phyloP scores from a whole-genome alignment of 2,329 filamentous ascomycete genomes.

The Stemphylium lycopersici region DNA sequence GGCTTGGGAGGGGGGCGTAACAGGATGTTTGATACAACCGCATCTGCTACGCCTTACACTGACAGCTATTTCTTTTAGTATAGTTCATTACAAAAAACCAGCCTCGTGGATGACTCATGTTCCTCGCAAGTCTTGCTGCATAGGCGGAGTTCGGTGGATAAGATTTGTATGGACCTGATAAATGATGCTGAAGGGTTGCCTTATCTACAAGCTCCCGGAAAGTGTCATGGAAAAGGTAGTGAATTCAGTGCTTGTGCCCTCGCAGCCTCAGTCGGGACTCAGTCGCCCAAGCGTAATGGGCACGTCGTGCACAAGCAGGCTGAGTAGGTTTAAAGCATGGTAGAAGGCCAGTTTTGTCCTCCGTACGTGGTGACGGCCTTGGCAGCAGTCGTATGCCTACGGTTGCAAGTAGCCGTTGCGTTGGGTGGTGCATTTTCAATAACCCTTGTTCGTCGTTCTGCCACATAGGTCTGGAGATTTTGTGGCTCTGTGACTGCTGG shows the following conservation, averaged over 20 bases:
- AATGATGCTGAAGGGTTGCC: background rate
- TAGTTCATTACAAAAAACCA: background rate
- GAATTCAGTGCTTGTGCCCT: constrained; percentile 8
- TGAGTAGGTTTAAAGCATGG: background rate
- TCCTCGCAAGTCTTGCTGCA: background rate
- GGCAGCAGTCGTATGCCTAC: constrained; percentile 1
- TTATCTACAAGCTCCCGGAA: constrained; percentile 1
- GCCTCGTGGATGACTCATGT: background rate
- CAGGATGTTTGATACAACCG: too few relatives aligned
- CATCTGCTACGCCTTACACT: background rate
- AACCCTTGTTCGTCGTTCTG: constrained; percentile 2
- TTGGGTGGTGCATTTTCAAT: constrained; percentile 1
- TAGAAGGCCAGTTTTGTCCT: background rate
- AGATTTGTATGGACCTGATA: background rate
- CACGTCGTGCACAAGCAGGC: constrained; percentile 6
- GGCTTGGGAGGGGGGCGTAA: background rate
- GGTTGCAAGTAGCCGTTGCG: constrained; percentile 10
- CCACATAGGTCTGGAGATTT: constrained; percentile 1
- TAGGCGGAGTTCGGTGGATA: background rate
- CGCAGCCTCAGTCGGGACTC: constrained; percentile 1
- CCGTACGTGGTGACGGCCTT: constrained; percentile 3
- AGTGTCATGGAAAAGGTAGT: background rate
- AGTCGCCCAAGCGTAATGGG: background rate
- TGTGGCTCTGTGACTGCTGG: constrained; percentile 3
- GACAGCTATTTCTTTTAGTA: background rate